Evolutionary conservation across 441 rosid species (phyloP), one percentile per base, ranked within the genome.

Genomic region (Adansonia grandidieri): DNA sequence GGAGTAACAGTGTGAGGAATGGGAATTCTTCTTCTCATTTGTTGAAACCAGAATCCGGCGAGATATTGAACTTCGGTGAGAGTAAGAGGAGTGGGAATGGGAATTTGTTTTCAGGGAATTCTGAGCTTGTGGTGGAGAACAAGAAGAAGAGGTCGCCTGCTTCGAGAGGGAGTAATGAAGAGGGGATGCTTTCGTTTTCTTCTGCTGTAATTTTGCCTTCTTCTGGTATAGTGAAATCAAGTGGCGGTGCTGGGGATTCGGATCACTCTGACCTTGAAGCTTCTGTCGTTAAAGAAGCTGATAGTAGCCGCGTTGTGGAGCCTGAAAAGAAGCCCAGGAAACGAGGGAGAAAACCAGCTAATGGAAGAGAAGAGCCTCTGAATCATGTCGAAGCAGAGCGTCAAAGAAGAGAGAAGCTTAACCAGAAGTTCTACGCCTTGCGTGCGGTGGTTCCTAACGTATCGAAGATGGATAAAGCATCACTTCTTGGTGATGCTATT

Each of bases 361-460:
- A 96, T 56, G 98, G 99, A 11, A 85, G 99, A 80, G 99, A 96
- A 81, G 98, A 96, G 85, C 99, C 99, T 0, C 71, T 96, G 86
- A 96, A 96, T 84, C 99, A 96, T 17, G 99, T 96, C 0, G 99
- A 96, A 86, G 99, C 99, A 10, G 99, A 96, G 88, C 91, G 99
- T 17, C 99, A 96, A 82, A 92, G 99, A 85, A 88, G 99, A 69
- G 99, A 96, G 91, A 96, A 94, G 86, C 89, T 96, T 15, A 96
- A 96, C 83, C 99, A 94, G 88, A 85, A 90, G 79, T 96, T 96
- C 84, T 96, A 96, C 37, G 90, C 99, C 0, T 72, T 96, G 62
- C 88, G 99, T 81, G 98, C 98, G 65, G 98, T 94, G 75, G 99
- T 96, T 71, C 99, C 99, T 2, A 96, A 94, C 15, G 98, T 96